phyloP scores from a whole-genome alignment of 2,329 filamentous ascomycete species.

The Ophiostoma novo-ulmi region DNA sequence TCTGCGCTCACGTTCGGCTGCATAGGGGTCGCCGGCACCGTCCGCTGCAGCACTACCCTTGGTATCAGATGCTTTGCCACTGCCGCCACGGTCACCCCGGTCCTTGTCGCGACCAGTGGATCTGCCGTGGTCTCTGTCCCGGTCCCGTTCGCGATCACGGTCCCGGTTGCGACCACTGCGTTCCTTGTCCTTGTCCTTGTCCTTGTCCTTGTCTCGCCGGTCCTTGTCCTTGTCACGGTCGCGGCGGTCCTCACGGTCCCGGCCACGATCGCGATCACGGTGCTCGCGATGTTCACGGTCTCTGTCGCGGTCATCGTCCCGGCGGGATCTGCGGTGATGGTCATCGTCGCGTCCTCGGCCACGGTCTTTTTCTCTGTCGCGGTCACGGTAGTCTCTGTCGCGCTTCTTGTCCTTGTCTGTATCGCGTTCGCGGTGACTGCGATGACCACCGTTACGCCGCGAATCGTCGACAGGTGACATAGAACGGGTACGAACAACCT shows the following conservation, averaged over 20 bases:
- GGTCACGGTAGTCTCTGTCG: conserved; percentile 31
- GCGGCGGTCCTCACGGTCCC: conserved; percentile 26
- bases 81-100: conserved; percentile 30
- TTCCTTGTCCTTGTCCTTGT: conserved; percentile 18
- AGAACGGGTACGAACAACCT: conserved; percentile 17
- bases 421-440: conserved; percentile 24
- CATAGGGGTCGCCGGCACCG: conserved; percentile 52
- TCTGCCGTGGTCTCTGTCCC: conserved; percentile 18
- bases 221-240: conserved; percentile 16
- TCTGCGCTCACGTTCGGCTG: conserved; percentile 62
- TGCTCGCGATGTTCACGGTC: conserved; percentile 20
- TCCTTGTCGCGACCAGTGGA: conserved; percentile 30
- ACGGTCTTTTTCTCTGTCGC: conserved; percentile 26
- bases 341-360: conserved; percentile 23
- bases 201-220: conserved; percentile 12
- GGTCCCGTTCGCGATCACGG: conserved; percentile 31
- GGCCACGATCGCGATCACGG: not conserved
- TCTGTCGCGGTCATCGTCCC: conserved; percentile 19
- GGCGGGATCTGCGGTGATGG: conserved; percentile 17
- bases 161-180: conserved; percentile 18
- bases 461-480: conserved; percentile 22
- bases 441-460: conserved; percentile 16
- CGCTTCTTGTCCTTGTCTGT: conserved; percentile 36
- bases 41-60: conserved; percentile 12
- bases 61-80: conserved; percentile 11